Conservation (phyloP, 2,329 filamentous ascomycete species). For the Colletotrichum filicis region DNA sequence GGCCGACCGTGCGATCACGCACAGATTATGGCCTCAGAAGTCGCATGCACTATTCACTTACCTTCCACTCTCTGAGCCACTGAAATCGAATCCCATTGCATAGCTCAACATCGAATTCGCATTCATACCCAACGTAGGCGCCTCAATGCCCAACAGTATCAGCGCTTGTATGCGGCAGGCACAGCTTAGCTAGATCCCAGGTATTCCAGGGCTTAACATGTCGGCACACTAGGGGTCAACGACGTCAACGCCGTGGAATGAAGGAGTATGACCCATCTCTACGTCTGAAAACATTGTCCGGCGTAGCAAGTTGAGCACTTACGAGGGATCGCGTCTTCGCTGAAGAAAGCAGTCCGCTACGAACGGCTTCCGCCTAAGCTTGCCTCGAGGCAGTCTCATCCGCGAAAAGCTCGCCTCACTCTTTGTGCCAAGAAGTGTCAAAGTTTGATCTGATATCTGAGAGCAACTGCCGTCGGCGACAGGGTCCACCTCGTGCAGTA, state of each 20-base stretch:
- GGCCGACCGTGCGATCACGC: slow-evolving; percentile 26
- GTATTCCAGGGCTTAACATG: not conserved
- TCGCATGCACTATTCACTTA: not conserved
- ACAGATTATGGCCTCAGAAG: slow-evolving; percentile 20
- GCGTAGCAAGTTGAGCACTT: not conserved
- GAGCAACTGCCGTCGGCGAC: not conserved
- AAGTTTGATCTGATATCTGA: not conserved
- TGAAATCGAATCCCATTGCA: not conserved
- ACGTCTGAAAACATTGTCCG: not conserved
- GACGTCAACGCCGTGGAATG: no score
- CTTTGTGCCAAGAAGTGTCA: not conserved
- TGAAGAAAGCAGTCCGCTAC: not conserved
- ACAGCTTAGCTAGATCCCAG: not conserved
- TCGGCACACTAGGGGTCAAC: not conserved
- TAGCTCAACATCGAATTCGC: not conserved
- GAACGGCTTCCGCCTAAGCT: not conserved
- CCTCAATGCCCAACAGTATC: not conserved
- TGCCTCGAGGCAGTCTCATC: not conserved
- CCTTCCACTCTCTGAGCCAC: not conserved
- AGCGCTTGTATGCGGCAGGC: not conserved
- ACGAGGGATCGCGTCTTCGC: not conserved
- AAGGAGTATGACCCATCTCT: no score
- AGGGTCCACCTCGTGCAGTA: not conserved
- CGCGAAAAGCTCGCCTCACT: not conserved
- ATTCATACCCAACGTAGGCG: not conserved